These are phyloP conservation scores for Alnus glutinosa DNA, from an alignment of 306 rosid species.

Conservation along the genomic window DNA sequence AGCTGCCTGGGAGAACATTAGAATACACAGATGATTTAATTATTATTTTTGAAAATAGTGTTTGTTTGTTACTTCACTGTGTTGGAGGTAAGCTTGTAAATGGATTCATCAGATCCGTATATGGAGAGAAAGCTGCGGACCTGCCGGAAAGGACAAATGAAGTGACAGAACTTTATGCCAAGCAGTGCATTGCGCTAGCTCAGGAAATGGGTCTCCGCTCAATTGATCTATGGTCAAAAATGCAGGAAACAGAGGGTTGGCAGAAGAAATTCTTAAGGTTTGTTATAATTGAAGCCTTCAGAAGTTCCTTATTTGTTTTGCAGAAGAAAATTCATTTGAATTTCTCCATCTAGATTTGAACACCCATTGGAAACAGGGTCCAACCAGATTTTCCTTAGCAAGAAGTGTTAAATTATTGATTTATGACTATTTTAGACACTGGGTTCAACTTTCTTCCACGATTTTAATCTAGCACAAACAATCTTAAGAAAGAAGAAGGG, in stretches of 20 bases:
- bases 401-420: neutral
- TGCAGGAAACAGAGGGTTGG: constrained; percentile 96
- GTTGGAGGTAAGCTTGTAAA: constrained; percentile 23
- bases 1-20: constrained; percentile 10
- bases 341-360: neutral
- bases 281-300: constrained; percentile 26
- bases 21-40: constrained; percentile 10
- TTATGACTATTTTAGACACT: neutral
- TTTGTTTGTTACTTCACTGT: neutral
- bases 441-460: neutral
- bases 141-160: constrained; percentile 83
- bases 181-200: constrained; percentile 64
- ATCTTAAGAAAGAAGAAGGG: neutral
- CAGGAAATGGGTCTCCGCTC: constrained; percentile 56
- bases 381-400: constrained; percentile 1
- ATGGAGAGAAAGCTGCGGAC: constrained; percentile 61
- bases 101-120: constrained; percentile 57
- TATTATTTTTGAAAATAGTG: neutral
- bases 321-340: neutral
- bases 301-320: neutral
- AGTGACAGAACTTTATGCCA: constrained; percentile 75
- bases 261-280: constrained; percentile 79
- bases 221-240: constrained; percentile 83
- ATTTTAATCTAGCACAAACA: neutral
- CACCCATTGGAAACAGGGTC: constrained; percentile 1